Evolutionary conservation across 768 basidiomycete species (phyloP).

Genomic region (Daedaleopsis sinensis): DNA sequence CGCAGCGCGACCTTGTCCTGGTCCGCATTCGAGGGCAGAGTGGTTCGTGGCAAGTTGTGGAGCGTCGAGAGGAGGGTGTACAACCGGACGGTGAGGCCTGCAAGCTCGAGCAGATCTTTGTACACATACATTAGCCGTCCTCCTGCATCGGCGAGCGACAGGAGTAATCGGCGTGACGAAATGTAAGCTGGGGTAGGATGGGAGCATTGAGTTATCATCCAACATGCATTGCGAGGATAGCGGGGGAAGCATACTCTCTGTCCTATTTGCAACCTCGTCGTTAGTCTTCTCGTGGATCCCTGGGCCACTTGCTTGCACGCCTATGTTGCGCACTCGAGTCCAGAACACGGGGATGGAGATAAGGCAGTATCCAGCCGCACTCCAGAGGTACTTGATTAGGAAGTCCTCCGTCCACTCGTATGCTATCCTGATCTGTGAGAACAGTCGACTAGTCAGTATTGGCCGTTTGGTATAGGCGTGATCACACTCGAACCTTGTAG

Average conservation of each 20-base stretch:
- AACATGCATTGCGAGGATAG: neutral
- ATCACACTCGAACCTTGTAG: slow-evolving; percentile 61
- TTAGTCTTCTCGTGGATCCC: slow-evolving; percentile 19
- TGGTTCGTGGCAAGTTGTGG: slow-evolving; percentile 59
- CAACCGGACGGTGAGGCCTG: slow-evolving; percentile 88
- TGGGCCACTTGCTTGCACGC: slow-evolving; percentile 21
- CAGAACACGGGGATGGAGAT: slow-evolving; percentile 91
- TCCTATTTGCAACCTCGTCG: slow-evolving; percentile 48
- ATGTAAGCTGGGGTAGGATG: slow-evolving; percentile 66
- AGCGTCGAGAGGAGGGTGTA: slow-evolving; percentile 87
- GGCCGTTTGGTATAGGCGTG: no score
- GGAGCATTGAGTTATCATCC: neutral
- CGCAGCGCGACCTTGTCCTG: slow-evolving; percentile 59
- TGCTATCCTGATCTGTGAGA: slow-evolving; percentile 75
- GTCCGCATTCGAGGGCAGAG: slow-evolving; percentile 45
- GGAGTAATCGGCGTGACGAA: slow-evolving; percentile 85
- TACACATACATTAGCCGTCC: slow-evolving; percentile 96
- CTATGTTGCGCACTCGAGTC: slow-evolving; percentile 48
- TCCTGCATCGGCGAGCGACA: slow-evolving; percentile 96
- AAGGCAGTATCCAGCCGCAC: slow-evolving; percentile 86
- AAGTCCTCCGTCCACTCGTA: slow-evolving; percentile 98
- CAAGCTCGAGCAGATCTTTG: slow-evolving; percentile 94
- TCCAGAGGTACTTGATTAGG: slow-evolving; percentile 96
- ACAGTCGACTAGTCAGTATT: neutral
- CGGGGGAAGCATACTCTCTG: slow-evolving; percentile 44